Evolutionary conservation across 2,329 filamentous ascomycete genomes (phyloP).

Genomic region (Claviceps sp.): DNA sequence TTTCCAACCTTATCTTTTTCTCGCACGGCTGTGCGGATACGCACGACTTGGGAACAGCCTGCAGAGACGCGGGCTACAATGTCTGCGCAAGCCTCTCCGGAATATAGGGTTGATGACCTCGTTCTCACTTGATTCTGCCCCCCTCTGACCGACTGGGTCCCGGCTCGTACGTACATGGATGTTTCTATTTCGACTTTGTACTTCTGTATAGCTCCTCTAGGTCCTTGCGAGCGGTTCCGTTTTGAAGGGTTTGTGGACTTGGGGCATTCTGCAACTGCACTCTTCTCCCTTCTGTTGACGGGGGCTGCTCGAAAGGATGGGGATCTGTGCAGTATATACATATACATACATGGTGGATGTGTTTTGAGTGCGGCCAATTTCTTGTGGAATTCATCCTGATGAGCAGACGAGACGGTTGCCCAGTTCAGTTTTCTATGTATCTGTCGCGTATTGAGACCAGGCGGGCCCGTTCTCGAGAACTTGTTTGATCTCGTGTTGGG

Average conservation of each 20-base stretch:
- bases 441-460: conserved; percentile 16
- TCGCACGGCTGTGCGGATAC: conserved; percentile 20
- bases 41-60: conserved; percentile 17
- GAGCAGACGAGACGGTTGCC: conserved; percentile 4
- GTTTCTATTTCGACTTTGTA: conserved; percentile 2
- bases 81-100: conserved; percentile 24
- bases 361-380: background rate
- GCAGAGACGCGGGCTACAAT: conserved; percentile 18
- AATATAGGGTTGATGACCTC: conserved; percentile 30
- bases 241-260: background rate
- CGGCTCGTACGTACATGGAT: background rate
- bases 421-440: conserved; percentile 19
- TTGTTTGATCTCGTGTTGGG: conserved; percentile 12
- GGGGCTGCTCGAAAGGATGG: conserved; percentile 5
- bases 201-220: conserved; percentile 1
- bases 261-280: background rate
- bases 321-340: background rate
- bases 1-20: background rate
- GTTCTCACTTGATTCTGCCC: conserved; percentile 19
- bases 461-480: conserved; percentile 19
- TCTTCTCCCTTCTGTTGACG: background rate
- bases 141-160: conserved; percentile 5
- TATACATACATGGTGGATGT: background rate
- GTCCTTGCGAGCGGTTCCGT: background rate
- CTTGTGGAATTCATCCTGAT: background rate